Evolutionary conservation across 495 filamentous ascomycete species (phyloP).

Genomic region (Tetracladium marchalianum): DNA sequence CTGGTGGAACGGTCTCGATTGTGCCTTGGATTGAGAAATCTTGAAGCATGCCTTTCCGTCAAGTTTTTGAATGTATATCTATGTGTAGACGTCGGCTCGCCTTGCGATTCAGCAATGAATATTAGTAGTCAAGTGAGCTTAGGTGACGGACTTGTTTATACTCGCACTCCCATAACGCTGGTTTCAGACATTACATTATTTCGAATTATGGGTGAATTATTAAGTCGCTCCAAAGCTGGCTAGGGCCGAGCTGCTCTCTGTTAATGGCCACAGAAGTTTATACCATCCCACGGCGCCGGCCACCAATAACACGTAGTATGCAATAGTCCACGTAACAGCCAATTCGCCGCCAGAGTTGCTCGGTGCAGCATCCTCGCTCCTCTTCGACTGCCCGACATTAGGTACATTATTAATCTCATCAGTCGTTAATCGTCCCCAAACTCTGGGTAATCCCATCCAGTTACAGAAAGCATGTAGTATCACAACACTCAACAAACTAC

Average conservation of each 20-base stretch:
- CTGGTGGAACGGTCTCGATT: too few relatives aligned
- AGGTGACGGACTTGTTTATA: too few relatives aligned
- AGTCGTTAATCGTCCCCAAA: constrained; percentile 64
- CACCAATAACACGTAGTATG: constrained; percentile 68
- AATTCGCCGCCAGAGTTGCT: constrained; percentile 16
- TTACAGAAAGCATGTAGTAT: constrained; percentile 86
- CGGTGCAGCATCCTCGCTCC: constrained; percentile 2
- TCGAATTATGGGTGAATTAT: too few relatives aligned
- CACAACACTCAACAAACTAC: constrained; percentile 62
- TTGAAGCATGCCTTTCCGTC: too few relatives aligned
- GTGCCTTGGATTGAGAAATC: too few relatives aligned
- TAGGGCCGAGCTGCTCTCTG: constrained; percentile 45
- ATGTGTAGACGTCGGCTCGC: too few relatives aligned
- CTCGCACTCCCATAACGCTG: too few relatives aligned
- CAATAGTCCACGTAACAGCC: constrained; percentile 54
- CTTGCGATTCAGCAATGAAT: too few relatives aligned
- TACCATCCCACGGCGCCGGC: constrained; percentile 63
- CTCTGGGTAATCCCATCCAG: constrained; percentile 74
- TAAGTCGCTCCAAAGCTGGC: constrained; percentile 15
- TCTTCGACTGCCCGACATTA: constrained; percentile 10
- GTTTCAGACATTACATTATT: too few relatives aligned
- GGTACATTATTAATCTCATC: constrained; percentile 8
- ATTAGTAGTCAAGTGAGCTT: too few relatives aligned
- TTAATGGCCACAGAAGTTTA: constrained; percentile 59
- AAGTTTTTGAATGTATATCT: too few relatives aligned